Conservation (phyloP, 345 rosid genomes). For the Murraya koenigii region DNA sequence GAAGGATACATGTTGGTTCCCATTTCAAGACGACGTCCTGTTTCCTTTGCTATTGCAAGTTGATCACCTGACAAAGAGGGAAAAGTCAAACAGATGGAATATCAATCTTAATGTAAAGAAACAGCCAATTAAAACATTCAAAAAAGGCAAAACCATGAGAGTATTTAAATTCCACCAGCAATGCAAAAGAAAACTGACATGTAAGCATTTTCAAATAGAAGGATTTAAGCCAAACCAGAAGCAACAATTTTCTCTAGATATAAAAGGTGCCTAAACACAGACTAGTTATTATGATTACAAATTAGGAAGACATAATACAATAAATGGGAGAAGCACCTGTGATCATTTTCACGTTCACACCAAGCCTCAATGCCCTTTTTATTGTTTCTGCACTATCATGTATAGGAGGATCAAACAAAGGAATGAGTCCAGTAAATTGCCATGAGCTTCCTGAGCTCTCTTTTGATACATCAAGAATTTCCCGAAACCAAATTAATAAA, state of each 20-base stretch:
- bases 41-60: constrained; percentile 73
- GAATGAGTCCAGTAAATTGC: constrained; percentile 60
- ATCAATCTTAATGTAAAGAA: not conserved
- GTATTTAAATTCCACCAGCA: not conserved
- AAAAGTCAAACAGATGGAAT: not conserved
- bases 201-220: not conserved
- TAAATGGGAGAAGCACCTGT: constrained; percentile 31
- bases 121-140: not conserved
- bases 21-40: constrained; percentile 68
- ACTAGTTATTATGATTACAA: not conserved
- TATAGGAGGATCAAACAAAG: constrained; percentile 64
- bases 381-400: constrained; percentile 66
- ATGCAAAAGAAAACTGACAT: no score
- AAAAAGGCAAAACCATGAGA: not conserved
- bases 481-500: constrained; percentile 30
- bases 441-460: constrained; percentile 65
- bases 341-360: constrained; percentile 68
- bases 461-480: constrained; percentile 58
- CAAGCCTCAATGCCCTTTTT: constrained; percentile 53
- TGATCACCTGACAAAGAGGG: constrained; percentile 44
- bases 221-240: not conserved
- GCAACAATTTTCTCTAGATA: not conserved
- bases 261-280: not conserved
- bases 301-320: not conserved
- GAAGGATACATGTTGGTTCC: constrained; percentile 74